Base-by-base conservation (phyloP, 2,329 filamentous ascomycete genomes). In the Neocatenulostroma microsporum region DNA sequence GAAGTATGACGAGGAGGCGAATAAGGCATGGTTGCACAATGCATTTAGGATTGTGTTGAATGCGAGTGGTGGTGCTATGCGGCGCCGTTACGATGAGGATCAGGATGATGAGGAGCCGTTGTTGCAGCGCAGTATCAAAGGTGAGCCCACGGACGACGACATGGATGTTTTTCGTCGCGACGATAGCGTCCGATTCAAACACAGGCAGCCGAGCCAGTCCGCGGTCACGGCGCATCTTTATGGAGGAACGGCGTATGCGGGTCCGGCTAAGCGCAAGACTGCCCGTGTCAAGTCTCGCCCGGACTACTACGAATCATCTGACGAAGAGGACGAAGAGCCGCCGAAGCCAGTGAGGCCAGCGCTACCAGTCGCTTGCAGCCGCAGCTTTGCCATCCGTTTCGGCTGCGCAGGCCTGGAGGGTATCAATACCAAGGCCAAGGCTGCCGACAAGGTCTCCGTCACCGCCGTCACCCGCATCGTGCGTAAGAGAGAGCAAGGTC, bases 51-150 rank as follows among this genome's bases (percentile, higher is more conserved):
- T 3, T 11, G 30, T 23, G 14, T 7, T 21, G 18, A n/a, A 21
- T 21, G n/a, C n/a, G 19, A 7, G 9, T 13, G 31, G 21, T 23
- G 21, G 24, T 10, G 34, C 11, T 30, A 5, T 3, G 18, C 13
- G 13, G 14, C 14, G 25, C 4, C 5, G 27, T 9, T 20, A 28
- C 28, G 36, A 39, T 3, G 40, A 25, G 14, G 41, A 40, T 27
- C 13, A 18, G 28, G 40, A 42, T 34, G 40, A 42, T 30, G 42
- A 45, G 21, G 42, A 45, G 30, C n/a, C n/a, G n/a, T n/a, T n/a
- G n/a, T n/a, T n/a, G n/a, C n/a, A 32, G 30, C 2, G n/a, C 11
- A 32, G 9, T 11, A 14, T 15, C 11, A 15, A 30, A 17, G 27
- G 15, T 30, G 27, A 30, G 3, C 23, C 9, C n/a, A n/a, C n/a